Evolutionary conservation across 2,329 filamentous ascomycete genomes (phyloP), one percentile per base, ranked within the genome.

Genomic region (Venturia oleaginea): DNA sequence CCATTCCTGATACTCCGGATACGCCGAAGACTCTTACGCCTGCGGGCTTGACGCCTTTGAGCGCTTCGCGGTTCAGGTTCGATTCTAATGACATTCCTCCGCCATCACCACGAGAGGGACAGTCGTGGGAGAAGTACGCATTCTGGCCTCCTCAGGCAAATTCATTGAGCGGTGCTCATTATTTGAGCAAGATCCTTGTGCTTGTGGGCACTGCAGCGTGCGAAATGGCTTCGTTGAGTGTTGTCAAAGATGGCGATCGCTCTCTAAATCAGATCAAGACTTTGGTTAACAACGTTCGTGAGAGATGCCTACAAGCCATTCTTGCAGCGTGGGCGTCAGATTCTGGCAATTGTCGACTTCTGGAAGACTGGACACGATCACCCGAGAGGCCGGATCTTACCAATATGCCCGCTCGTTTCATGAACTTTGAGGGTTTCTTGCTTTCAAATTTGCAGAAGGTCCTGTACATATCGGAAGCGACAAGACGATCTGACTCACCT

Each of bases 101-200:
- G 1, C 91, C 89, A 0, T 90, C 91, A 0, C 90, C 76, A 4
- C 74, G 83, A 69, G 84, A 84, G 55, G 93, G 92, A 6, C 91
- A 96, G 70, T 79, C 87, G 0, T 97, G 92, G 91, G 94, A 97
- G 89, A 93, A 77, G 86, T 94, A 77, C 74, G 93, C 92, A 0
- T 99, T 97, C 75, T 97, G 93, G 92, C 92, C 93, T 4, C 94
- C 93, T 0, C 88, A 90, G 77, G 90, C 92, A 1, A 97, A 97
- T 72, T 92, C 92, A 0, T 79, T 97, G 30, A 95, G 92, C 65
- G 93, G 90, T n/a, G 90, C 93, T 1, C 86, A 96, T 73, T 97
- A 96, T 71, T 82, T 99, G 5, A 86, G 89, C 61, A 91, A 89
- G 73, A 88, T 94, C 73, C 80, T 97, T 27, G 81, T 86, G 0